Evolutionary conservation across 2,329 filamentous ascomycete genomes (phyloP), one percentile per base, ranked within the genome.

Genomic region (Saccharata proteae): DNA sequence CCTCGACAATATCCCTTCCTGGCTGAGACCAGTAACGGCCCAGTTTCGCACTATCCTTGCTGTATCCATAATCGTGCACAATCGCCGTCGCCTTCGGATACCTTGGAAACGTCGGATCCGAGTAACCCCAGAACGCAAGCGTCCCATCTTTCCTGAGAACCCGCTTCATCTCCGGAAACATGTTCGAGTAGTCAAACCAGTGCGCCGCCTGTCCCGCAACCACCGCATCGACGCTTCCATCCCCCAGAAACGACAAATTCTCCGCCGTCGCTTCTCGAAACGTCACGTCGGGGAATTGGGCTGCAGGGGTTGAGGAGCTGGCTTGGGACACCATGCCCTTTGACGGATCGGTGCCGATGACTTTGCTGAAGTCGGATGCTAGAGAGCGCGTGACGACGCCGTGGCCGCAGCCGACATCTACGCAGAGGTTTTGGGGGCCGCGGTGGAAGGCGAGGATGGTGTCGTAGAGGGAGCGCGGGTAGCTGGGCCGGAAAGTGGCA

Each of bases 111-210:
- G 73, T 58, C 44, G 69, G 72, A 50, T 79, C 74, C 43, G 71
- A 73, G 50, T 79, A 79, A 2, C 72, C 73, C 69, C 68, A 77
- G 46, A 75, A 73, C 0, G 72, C 72, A n/a, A 79, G 42, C 1
- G 69, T 71, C 11, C 72, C 74, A 10, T 68, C 68, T 2, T 51
- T 48, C 29, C 65, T 59, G 23, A 77, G 52, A 6, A 73, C 63
- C 9, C 70, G 60, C 7, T 54, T 55, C 35, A 78, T 47, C 43
- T 71, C 65, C 0, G 61, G 61, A 67, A 71, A 79, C 3, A 67
- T 60, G 22, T 55, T 58, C 6, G 39, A 23, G 43, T 69, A 71
- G 46, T 77, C 63, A 48, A 80, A 80, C 74, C 74, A 80, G 47
- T 80, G 75, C 23, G 73, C 71, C 6, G 74, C 64, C 43, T 79